Evolutionary conservation across 306 rosid genomes (phyloP).

Genomic region (Ormosia emarginata): DNA sequence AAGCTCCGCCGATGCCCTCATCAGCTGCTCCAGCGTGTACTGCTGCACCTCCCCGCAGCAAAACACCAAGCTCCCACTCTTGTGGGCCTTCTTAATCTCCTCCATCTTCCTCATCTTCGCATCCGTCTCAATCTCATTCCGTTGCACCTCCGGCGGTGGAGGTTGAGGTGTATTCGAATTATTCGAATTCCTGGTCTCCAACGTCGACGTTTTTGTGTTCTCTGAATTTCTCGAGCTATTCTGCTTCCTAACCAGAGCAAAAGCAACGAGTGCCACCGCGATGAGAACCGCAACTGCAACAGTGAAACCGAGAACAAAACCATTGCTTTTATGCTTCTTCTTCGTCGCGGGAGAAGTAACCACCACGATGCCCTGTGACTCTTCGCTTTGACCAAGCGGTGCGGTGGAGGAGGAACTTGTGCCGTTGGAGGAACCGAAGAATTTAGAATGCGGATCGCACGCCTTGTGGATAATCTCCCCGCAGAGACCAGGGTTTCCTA

Average conservation of each 20-base stretch:
- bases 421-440: conserved; percentile 50
- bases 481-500: conserved; percentile 57
- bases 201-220: not conserved
- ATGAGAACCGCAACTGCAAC: conserved; percentile 34
- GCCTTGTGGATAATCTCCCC: conserved; percentile 64
- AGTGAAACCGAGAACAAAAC: conserved; percentile 44
- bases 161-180: no score
- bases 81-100: conserved; percentile 27
- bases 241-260: conserved; percentile 29
- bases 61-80: conserved; percentile 68
- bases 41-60: conserved; percentile 58
- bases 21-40: conserved; percentile 73
- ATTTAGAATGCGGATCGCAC: conserved; percentile 45
- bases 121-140: no score
- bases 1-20: conserved; percentile 92
- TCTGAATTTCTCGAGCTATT: not conserved
- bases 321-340: conserved; percentile 38
- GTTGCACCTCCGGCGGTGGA: no score
- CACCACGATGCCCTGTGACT: conserved; percentile 50
- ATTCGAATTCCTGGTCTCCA: not conserved
- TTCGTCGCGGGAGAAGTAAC: conserved; percentile 32
- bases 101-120: conserved; percentile 34
- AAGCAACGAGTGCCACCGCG: conserved; percentile 28
- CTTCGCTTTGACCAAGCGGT: conserved; percentile 50
- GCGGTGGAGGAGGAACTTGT: conserved; percentile 17